Evolutionary conservation across 306 rosid species (phyloP).

Genomic region (Vicia sativa): DNA sequence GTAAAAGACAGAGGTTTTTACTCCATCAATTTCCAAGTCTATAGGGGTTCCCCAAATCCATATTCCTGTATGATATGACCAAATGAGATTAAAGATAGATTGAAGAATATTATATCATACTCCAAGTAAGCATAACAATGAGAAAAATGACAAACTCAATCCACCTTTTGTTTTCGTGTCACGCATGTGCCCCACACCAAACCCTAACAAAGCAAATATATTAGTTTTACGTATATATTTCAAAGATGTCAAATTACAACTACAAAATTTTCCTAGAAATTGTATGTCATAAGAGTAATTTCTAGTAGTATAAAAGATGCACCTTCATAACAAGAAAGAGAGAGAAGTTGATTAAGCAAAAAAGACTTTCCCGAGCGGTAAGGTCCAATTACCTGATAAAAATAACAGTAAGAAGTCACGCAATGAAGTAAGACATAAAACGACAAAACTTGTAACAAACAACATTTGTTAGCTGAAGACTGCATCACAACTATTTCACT

Average conservation of each 20-base stretch:
- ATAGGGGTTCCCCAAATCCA: conserved; percentile 98
- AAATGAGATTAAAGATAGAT: conserved; percentile 32
- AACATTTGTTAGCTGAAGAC: too few species aligned
- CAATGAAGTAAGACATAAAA: conserved; percentile 24
- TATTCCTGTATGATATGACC: conserved; percentile 60
- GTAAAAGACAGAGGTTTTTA: conserved; percentile 85
- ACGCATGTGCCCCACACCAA: conserved; percentile 99
- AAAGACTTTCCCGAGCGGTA: conserved; percentile 98
- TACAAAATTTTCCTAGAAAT: conserved; percentile 20
- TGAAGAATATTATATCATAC: conserved; percentile 17
- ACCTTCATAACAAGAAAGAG: conserved; percentile 99
- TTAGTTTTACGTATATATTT: conserved; percentile 22
- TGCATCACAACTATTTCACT: too few species aligned
- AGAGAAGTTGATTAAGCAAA: conserved; percentile 96
- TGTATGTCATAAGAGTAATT: conserved; percentile 6
- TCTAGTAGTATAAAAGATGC: conserved; percentile 35
- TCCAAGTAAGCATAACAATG: conserved; percentile 37
- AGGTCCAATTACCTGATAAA: conserved; percentile 63
- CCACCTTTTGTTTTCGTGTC: conserved; percentile 97
- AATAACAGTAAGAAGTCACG: conserved; percentile 56
- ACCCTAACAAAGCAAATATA: conserved; percentile 55
- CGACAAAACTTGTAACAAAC: neutral
- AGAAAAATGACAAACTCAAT: conserved; percentile 37
- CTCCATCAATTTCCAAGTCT: conserved; percentile 86
- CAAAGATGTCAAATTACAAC: conserved; percentile 32